Base-by-base conservation (phyloP, 176 grass and related monocot species). In the Tuctoria greenei region DNA sequence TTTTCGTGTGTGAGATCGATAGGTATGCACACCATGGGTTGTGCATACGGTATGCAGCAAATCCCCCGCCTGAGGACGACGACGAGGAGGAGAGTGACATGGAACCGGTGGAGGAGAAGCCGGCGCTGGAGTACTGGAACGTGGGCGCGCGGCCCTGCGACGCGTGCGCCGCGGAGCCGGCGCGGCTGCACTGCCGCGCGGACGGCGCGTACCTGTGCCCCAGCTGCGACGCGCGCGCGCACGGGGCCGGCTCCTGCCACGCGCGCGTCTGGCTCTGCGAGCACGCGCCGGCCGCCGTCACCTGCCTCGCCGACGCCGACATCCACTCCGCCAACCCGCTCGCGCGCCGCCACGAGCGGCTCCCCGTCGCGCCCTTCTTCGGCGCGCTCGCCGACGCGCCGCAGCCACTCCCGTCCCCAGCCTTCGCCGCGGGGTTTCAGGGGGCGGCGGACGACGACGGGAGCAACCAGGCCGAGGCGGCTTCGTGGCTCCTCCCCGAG, bases 301-400 rank as follows among this genome's bases (percentile, higher is more conserved):
- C 92, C 42, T 97, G 93, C 72, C 77, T 81, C 20, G 94, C 90
- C 35, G 94, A 93, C 76, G 81, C 81, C 14, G 86, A 91, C 63
- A 87, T 97, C 86, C 88, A 97, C 88, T 93, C 93, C 12, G 93
- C 90, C 14, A 99, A 99, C 87, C 91, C 77, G 68, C 95, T 99
- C 63, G 91, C 91, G 36, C 76, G 89, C 40, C 82, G 91, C 63
- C 95, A 99, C 86, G 80, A 92, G 61, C 95, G 95, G 5, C 15
- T 90, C 42, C 95, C 91, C 28, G 26, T 95, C 57, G 42, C 80
- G 46, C 88, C 86, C 3, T 69, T 79, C 56, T 41, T 79, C 63
- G 89, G 86, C 69, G 72, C 83, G 61, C 78, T 66, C 82, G 79
- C 51, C 66, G 79, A 66, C 66, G 65, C 34, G 34, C 71, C 52